Evolutionary conservation across 495 filamentous ascomycete species (phyloP).

Genomic region (Talaromyces stipitatus): DNA sequence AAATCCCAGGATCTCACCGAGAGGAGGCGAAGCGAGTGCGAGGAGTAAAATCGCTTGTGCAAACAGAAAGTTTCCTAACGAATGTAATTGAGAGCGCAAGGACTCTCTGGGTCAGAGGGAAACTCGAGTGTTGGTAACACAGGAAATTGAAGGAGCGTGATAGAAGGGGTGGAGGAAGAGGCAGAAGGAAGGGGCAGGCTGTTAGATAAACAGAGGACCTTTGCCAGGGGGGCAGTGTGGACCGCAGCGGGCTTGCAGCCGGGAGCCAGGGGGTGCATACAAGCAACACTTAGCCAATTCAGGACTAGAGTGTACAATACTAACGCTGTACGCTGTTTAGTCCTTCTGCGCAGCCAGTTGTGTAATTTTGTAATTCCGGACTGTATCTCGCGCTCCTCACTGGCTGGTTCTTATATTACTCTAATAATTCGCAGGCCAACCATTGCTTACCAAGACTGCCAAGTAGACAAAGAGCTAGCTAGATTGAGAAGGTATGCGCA

Average conservation of each 20-base stretch:
- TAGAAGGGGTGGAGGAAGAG: slow-evolving; percentile 9
- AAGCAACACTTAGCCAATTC: no score
- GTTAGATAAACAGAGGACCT: slow-evolving; percentile 10
- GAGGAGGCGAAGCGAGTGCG: neutral
- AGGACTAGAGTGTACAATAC: no score
- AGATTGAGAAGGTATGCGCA: neutral
- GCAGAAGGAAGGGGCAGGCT: slow-evolving; percentile 15
- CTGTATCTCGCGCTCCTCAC: neutral
- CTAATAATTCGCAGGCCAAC: neutral
- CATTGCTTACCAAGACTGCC: neutral
- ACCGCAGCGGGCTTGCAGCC: neutral
- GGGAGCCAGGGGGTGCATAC: slow-evolving; percentile 14
- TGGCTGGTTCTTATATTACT: neutral
- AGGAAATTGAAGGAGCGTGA: slow-evolving; percentile 9
- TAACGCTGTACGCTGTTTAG: no score
- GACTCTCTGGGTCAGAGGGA: slow-evolving; percentile 39
- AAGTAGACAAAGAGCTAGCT: neutral
- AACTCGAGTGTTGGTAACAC: slow-evolving; percentile 16
- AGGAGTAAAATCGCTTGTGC: neutral
- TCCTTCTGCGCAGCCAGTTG: no score
- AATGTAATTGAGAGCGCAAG: slow-evolving; percentile 37
- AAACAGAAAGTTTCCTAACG: slow-evolving; percentile 26
- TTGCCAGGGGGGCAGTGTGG: neutral
- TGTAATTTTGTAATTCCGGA: neutral
- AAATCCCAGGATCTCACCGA: neutral